Conservation (phyloP, 768 basidiomycete genomes). For the Serendipita indica region DNA sequence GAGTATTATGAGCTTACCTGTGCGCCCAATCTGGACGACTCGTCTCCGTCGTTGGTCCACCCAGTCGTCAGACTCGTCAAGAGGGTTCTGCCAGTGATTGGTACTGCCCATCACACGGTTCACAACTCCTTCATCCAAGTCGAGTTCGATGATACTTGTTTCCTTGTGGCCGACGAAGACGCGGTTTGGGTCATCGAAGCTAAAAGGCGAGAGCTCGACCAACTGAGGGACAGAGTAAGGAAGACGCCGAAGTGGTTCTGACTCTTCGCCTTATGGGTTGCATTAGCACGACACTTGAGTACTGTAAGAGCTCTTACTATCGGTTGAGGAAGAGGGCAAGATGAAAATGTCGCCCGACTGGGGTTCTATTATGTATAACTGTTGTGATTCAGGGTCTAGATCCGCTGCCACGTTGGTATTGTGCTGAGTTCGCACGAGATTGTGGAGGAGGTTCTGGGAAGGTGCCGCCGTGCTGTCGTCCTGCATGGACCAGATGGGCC, state of each 20-base stretch:
- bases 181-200: constrained; percentile 55
- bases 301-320: not conserved
- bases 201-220: constrained; percentile 75
- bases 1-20: constrained; percentile 30
- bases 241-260: constrained; percentile 63
- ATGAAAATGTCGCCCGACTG: constrained; percentile 90
- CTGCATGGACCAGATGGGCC: constrained; percentile 77
- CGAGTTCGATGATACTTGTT: constrained; percentile 43
- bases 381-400: constrained; percentile 35
- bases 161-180: constrained; percentile 87
- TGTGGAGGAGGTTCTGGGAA: constrained; percentile 32
- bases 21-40: constrained; percentile 45
- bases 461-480: constrained; percentile 25
- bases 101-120: constrained; percentile 22
- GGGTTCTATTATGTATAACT: constrained; percentile 88
- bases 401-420: constrained; percentile 46
- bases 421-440: constrained; percentile 62
- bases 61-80: not conserved
- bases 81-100: constrained; percentile 14
- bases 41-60: not conserved
- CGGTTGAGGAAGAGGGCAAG: constrained; percentile 41
- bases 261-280: not conserved
- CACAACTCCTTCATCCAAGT: constrained; percentile 19
- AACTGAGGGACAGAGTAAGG: constrained; percentile 86
- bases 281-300: not conserved